Base-by-base conservation (phyloP, 2,329 filamentous ascomycete genomes). In the Cordyceps cateniannulata region DNA sequence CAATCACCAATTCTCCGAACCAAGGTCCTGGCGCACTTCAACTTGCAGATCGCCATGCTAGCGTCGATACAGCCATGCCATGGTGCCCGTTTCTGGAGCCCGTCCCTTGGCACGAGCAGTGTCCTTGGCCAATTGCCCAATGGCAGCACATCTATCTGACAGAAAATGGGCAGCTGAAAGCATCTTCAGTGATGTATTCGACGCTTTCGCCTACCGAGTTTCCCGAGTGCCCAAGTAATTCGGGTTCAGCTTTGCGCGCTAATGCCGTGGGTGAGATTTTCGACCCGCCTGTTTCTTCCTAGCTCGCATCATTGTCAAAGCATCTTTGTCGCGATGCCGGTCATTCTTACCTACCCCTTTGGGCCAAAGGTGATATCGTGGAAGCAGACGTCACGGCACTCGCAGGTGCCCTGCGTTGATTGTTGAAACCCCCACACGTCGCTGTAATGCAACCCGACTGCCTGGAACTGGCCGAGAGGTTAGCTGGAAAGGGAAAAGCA, bases 61-160 rank as follows among this genome's bases (percentile, higher is more conserved):
- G 56, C 48, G 56, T 59, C 56, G 56, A 59, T 59, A 38, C 48
- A 35, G 20, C 38, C 38, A 59, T 59, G 25, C 29, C 16, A 12
- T 25, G 8, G 2, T 10, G 24, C 56, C 27, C 44, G 8, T 51
- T 24, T 27, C 29, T 16, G 32, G 22, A 38, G 22, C 12, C 25
- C 24, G 3, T 25, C 7, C 12, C 56, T 32, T 24, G 56, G 47
- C 47, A 50, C 20, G 14, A 7, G 5, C 29, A 14, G 27, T 7
- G 40, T 35, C 38, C 38, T 57, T 59, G 38, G 38, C 20, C 47
- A 25, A 10, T 9, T 12, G 18, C 24, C 56, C 48, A 51, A 51
- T 45, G 9, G 20, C 20, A 27, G 25, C 48, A 24, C n/a, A 8
- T 1, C 8, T 7, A 2, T 24, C 25, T n/a, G 7, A 35, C 7